Conservation (phyloP, 371 early-diverging fungal species). For the Chytridium lagenaria region DNA sequence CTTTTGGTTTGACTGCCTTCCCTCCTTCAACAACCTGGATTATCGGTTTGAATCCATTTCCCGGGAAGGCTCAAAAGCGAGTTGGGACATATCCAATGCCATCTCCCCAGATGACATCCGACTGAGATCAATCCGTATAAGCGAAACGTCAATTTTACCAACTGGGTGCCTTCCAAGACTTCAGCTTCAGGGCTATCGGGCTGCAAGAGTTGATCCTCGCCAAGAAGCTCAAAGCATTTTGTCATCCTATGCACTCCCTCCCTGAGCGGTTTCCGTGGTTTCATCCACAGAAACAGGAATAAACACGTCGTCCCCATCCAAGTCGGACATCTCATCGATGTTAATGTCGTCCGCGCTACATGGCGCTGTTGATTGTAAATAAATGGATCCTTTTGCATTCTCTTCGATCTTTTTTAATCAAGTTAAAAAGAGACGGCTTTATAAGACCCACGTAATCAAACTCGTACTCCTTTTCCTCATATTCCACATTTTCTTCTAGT, state of each 20-base stretch:
- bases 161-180: background rate
- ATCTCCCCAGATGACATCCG: background rate
- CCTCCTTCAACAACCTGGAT: background rate
- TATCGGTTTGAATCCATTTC: background rate
- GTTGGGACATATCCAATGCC: background rate
- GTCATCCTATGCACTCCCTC: background rate
- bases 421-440: background rate
- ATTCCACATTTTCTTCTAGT: slow-evolving; percentile 89
- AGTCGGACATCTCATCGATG: background rate
- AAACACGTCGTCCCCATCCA: background rate
- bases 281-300: background rate
- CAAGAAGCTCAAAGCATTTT: background rate
- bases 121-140: background rate
- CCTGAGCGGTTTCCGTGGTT: too few relatives aligned
- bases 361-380: too few relatives aligned
- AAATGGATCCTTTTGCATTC: background rate
- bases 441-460: slow-evolving; percentile 65
- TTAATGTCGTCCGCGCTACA: background rate
- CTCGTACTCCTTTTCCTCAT: slow-evolving; percentile 90
- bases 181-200: background rate
- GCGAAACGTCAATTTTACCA: background rate
- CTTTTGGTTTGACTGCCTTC: background rate
- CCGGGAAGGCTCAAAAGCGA: background rate
- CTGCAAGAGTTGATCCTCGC: background rate
- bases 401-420: background rate